A percentile compares a stretch with the other conserved stretches of the same genome.
phyloP scores from a whole-genome alignment of 2,329 filamentous ascomycete species.

The Xylariaceae sp. region DNA sequence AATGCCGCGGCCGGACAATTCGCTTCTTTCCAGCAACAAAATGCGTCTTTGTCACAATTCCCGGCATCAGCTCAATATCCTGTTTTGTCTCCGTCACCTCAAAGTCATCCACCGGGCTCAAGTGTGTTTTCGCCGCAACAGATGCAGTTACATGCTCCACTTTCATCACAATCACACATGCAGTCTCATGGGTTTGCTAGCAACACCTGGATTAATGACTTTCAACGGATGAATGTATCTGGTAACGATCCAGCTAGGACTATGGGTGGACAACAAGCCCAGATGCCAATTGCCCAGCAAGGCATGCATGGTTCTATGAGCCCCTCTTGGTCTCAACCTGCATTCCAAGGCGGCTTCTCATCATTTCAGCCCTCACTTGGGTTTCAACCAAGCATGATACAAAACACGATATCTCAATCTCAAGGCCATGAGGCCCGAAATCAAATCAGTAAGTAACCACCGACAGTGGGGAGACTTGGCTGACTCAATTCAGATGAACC shows the following conservation, averaged over 20 bases:
- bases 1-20: constrained; percentile 13
- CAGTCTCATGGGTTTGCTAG: neutral
- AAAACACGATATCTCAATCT: neutral
- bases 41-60: constrained; percentile 11
- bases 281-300: neutral
- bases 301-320: neutral
- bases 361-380: constrained; percentile 14
- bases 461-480: neutral
- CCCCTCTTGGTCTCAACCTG: neutral
- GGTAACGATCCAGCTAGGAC: neutral
- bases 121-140: neutral
- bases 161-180: neutral
- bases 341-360: neutral
- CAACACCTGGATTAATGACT: constrained; percentile 38
- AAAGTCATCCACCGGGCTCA: neutral
- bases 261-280: neutral
- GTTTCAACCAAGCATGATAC: neutral
- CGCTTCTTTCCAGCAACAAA: constrained; percentile 16
- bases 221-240: constrained; percentile 41
- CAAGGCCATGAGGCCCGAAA: neutral
- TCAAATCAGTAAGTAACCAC: constrained; percentile 3
- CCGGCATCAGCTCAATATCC: neutral
- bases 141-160: neutral
- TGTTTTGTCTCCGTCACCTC: neutral
- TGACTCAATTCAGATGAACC: neutral